A percentile compares a stretch with the other conserved stretches of the same genome.
Conservation (phyloP, 2,329 filamentous ascomycete genomes). For the Aspergillus terreus region DNA sequence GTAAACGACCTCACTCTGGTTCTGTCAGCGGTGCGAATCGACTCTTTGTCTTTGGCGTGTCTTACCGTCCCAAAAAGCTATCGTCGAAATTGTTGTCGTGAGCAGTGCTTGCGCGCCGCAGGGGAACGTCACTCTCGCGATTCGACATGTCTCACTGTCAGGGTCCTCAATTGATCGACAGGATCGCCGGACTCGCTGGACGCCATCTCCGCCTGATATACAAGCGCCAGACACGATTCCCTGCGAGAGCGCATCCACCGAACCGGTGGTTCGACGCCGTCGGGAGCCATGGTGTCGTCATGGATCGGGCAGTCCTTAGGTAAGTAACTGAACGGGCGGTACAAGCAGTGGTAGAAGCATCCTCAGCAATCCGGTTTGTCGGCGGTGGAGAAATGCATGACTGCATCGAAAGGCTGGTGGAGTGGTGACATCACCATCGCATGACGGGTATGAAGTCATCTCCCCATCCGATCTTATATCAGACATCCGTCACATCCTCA, state of each 20-base stretch:
- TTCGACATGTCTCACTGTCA: conserved; percentile 2
- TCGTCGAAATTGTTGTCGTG: conserved; percentile 24
- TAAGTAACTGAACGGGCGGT: no score
- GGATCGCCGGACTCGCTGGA: background rate
- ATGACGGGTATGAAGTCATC: background rate
- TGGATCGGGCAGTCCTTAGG: background rate
- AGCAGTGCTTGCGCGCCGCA: conserved; percentile 16
- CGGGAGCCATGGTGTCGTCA: conserved; percentile 14
- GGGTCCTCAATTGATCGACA: conserved; percentile 1
- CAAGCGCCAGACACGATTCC: background rate
- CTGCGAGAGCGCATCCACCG: no score
- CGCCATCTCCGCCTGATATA: background rate
- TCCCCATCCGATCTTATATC: background rate
- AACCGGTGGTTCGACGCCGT: no score
- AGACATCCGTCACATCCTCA: background rate
- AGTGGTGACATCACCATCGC: background rate
- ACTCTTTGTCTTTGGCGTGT: background rate
- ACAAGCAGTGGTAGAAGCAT: no score
- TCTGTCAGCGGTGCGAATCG: no score
- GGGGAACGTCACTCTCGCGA: conserved; percentile 3
- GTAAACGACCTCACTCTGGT: conserved; percentile 22
- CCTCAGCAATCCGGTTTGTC: no score
- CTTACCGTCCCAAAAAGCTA: conserved; percentile 19
- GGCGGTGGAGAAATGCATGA: background rate
- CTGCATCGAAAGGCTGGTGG: background rate